phyloP scores from a whole-genome alignment of 345 rosid species.

The Euphorbia peplus region DNA sequence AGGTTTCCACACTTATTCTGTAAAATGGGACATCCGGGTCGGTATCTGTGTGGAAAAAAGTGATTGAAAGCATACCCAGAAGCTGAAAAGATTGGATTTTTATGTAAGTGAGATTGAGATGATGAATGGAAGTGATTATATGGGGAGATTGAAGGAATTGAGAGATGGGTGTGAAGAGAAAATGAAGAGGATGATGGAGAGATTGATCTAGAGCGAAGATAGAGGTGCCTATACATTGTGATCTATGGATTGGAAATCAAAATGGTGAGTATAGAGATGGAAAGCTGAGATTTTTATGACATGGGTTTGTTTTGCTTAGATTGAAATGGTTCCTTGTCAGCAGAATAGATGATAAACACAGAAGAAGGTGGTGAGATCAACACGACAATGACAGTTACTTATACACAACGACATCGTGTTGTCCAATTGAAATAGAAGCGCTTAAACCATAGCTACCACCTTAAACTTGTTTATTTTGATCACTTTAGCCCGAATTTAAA shows the following conservation, averaged over 20 bases:
- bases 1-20: constrained; percentile 8
- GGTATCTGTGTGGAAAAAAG: constrained; percentile 35
- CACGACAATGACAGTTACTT: too few species aligned
- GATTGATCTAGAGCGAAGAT: constrained; percentile 23
- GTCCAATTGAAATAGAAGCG: too few species aligned
- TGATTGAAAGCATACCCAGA: constrained; percentile 12
- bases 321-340: neutral
- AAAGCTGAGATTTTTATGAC: neutral
- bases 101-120: constrained; percentile 16
- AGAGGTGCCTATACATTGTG: constrained; percentile 49
- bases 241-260: neutral
- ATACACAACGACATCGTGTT: too few species aligned
- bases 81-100: constrained; percentile 22
- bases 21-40: constrained; percentile 15
- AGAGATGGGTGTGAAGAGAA: constrained; percentile 18
- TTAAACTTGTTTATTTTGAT: too few species aligned
- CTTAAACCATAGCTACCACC: too few species aligned
- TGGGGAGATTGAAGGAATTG: neutral
- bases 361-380: too few species aligned
- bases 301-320: neutral
- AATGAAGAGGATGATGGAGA: constrained; percentile 12
- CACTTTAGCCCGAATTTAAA: too few species aligned
- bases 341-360: neutral
- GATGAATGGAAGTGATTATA: neutral
- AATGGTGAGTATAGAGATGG: neutral